These are phyloP conservation scores for Suillus brevipes DNA, from an alignment of 768 basidiomycete genomes.

Conservation along the genomic window DNA sequence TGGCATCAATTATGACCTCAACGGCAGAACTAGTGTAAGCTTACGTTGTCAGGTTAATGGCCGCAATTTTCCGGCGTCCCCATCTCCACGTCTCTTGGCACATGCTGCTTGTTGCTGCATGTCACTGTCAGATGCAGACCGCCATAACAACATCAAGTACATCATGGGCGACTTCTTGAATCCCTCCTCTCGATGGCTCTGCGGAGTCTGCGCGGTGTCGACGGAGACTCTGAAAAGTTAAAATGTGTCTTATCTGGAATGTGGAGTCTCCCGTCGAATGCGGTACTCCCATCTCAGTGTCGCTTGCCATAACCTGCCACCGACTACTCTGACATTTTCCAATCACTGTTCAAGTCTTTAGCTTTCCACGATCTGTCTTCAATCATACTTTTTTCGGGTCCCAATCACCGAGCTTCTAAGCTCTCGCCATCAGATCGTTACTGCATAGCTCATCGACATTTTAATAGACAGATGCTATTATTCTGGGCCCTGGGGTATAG, in stretches of 20 bases:
- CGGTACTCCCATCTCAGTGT: neutral
- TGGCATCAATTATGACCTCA: neutral
- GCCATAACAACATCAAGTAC: neutral
- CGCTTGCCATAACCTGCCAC: neutral
- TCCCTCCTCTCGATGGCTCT: neutral
- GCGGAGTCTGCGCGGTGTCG: neutral
- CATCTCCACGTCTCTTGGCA: neutral
- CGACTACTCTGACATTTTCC: neutral
- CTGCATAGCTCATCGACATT: neutral
- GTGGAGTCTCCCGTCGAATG: neutral
- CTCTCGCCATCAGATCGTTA: neutral
- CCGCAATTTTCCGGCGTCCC: neutral
- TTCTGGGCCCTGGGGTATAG: neutral
- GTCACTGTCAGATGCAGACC: neutral
- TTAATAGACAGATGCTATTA: too few relatives aligned
- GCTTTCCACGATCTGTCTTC: neutral
- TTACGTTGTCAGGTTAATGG: neutral
- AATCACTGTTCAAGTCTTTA: slow-evolving; percentile 1
- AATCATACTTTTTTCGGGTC: neutral
- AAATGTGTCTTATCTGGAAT: neutral
- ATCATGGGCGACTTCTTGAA: neutral
- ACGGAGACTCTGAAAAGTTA: neutral
- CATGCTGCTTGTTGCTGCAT: neutral
- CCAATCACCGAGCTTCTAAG: neutral
- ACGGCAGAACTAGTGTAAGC: neutral